Evolutionary conservation across 2,329 filamentous ascomycete genomes (phyloP).

Genomic region (Knoxdaviesia capensis): DNA sequence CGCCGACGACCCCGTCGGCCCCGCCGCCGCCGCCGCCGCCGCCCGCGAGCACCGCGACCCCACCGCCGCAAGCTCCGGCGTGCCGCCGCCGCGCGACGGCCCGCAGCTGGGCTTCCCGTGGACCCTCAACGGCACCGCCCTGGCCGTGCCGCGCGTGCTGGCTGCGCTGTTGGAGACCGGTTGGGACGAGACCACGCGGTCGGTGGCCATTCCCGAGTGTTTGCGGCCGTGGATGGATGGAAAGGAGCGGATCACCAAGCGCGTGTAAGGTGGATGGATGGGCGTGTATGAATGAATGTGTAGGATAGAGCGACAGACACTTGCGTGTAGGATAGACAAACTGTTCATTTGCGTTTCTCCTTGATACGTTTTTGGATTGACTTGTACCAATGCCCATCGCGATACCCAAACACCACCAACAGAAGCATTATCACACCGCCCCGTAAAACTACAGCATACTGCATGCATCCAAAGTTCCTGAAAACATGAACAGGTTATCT

Average conservation of each 20-base stretch:
- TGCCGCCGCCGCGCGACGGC: conserved; percentile 13
- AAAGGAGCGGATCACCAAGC: conserved; percentile 35
- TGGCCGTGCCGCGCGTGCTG: conserved; percentile 76
- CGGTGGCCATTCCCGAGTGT: conserved; percentile 58
- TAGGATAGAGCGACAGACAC: too few species aligned
- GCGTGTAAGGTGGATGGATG: not conserved
- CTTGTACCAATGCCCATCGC: too few species aligned
- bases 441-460: not conserved
- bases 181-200: conserved; percentile 51
- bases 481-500: too few species aligned
- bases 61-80: too few species aligned
- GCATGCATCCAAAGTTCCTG: not conserved
- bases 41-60: conserved; percentile 41
- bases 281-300: not conserved
- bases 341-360: too few species aligned
- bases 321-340: too few species aligned
- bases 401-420: not conserved
- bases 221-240: conserved; percentile 74
- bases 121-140: conserved; percentile 83
- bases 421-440: not conserved
- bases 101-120: conserved; percentile 51
- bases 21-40: conserved; percentile 30
- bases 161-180: conserved; percentile 81
- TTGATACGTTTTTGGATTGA: too few species aligned
- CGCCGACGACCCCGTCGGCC: conserved; percentile 8